Conservation (phyloP, 2,329 filamentous ascomycete genomes). For the Aurifilum marmelostoma region DNA sequence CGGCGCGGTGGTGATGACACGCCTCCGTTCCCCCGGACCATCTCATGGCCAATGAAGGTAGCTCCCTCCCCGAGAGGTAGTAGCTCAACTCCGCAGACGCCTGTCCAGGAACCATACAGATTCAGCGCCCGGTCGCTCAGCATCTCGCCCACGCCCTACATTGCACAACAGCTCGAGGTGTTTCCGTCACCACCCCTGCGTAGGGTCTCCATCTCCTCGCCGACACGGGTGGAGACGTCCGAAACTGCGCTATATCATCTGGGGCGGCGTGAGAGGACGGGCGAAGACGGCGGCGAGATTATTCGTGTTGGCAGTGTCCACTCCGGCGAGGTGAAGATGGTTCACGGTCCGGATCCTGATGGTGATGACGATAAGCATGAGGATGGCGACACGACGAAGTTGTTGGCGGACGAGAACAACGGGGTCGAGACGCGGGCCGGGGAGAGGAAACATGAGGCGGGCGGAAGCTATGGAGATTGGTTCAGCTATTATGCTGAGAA, state of each 20-base stretch:
- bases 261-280: constrained; percentile 15
- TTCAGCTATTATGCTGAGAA: constrained; percentile 21
- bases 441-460: constrained; percentile 6
- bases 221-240: neutral
- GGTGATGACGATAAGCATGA: neutral
- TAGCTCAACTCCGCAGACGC: neutral
- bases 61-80: neutral
- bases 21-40: neutral
- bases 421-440: neutral
- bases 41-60: neutral
- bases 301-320: constrained; percentile 14
- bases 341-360: neutral
- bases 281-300: neutral
- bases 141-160: constrained; percentile 17
- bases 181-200: constrained; percentile 10
- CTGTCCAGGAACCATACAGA: neutral
- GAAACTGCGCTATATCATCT: constrained; percentile 21
- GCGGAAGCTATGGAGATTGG: constrained; percentile 18
- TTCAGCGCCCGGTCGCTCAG: constrained; percentile 16
- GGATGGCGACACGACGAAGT: constrained; percentile 15
- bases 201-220: constrained; percentile 5
- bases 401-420: constrained; percentile 13
- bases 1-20: neutral
- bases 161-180: constrained; percentile 24
- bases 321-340: constrained; percentile 9